Evolutionary conservation across 2,329 filamentous ascomycete species (phyloP), one percentile per base, ranked within the genome.

Genomic region (Blastomyces emzantsi): DNA sequence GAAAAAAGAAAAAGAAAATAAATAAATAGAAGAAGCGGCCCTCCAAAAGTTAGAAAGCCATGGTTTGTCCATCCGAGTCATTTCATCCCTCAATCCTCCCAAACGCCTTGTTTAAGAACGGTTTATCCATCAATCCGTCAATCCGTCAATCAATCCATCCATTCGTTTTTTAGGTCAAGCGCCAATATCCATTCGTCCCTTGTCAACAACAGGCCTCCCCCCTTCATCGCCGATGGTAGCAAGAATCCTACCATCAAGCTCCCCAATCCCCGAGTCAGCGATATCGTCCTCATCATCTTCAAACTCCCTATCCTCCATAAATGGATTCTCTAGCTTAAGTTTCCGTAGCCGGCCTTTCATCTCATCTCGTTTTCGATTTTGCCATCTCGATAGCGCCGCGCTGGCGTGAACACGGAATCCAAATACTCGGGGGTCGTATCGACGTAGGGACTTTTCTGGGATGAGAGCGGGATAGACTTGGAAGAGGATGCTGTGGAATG

Each of bases 401-500:
- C 89, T 85, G 4, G 92, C 90, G 78, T 99, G 94, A 6, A 99
- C 92, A 73, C 90, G 91, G 82, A 99, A 99, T 43, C 94, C 94
- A 75, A 94, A 99, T 65, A 96, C 89, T 64, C 90, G 86, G 30
- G 94, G 94, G 63, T 93, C 85, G 77, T 97, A 97, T 69, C 94
- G 86, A 67, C 91, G 87, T 66, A 87, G 82, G 70, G 86, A 91
- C 83, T 97, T 99, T 69, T 86, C 81, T 2, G 94, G 94, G 61
- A 95, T 86, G 70, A 99, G 83, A 30, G 90, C 87, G 6, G 94
- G 93, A 75, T 97, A 97, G 63, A 99, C 94, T 77, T 99, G 94
- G 81, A 99, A 97, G 66, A 99, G 86, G 77, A 99, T 97, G 79
- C 97, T 97, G 82, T 97, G 93, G 82, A 99, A 99, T 2, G 90